phyloP scores from a whole-genome alignment of 345 rosid species.

The Cardamine occulta region DNA sequence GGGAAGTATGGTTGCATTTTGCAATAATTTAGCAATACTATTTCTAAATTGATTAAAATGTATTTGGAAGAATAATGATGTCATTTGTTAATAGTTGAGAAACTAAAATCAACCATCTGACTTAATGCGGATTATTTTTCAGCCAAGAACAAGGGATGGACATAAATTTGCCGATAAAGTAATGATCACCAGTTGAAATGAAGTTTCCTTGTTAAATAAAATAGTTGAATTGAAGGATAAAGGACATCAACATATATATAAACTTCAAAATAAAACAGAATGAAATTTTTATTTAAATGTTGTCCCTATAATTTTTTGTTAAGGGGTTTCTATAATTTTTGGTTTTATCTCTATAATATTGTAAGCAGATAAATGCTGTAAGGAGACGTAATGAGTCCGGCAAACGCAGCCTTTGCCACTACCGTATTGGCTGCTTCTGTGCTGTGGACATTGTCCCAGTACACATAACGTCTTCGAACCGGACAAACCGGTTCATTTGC shows the following conservation, averaged over 20 bases:
- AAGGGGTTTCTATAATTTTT: not conserved
- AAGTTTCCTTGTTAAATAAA: not conserved
- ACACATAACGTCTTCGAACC: conserved; percentile 28
- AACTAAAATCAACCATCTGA: not conserved
- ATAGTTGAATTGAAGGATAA: not conserved
- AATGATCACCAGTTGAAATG: not conserved
- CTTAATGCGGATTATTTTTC: not conserved
- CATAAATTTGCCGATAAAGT: not conserved
- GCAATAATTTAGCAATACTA: not conserved
- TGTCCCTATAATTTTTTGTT: not conserved
- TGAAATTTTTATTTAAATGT: not conserved
- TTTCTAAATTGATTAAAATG: not conserved
- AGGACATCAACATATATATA: not conserved
- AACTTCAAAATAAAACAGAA: not conserved
- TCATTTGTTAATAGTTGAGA: too few relatives aligned
- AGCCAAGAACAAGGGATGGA: not conserved
- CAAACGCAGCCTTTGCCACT: conserved; percentile 30
- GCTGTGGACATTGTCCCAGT: conserved; percentile 46
- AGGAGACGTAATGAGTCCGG: conserved; percentile 26
- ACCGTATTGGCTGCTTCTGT: conserved; percentile 35
- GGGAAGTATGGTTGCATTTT: not conserved
- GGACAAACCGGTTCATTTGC: conserved; percentile 26
- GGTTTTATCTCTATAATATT: not conserved
- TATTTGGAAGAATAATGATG: not conserved
- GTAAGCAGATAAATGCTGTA: conserved; percentile 30